These are phyloP conservation scores for Citrus inodora DNA, from an alignment of 345 rosid species.

Conservation along the genomic window DNA sequence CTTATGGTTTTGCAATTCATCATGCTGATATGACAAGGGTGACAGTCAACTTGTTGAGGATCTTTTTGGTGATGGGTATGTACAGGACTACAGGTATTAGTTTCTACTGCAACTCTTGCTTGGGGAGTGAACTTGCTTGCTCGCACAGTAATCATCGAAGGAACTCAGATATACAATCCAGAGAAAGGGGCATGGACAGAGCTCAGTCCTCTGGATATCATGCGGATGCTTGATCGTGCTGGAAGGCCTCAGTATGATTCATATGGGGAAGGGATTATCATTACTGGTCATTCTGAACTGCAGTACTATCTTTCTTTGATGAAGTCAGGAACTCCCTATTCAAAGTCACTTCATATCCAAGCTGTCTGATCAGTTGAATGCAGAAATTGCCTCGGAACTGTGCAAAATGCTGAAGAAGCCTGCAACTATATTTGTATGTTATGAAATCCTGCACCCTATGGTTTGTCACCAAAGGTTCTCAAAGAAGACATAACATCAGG, in stretches of 20 bases:
- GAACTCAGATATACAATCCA: constrained; percentile 92
- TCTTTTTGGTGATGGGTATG: constrained; percentile 68
- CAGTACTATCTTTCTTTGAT: constrained; percentile 87
- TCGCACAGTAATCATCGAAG: constrained; percentile 86
- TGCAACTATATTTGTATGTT: constrained; percentile 87
- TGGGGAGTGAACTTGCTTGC: constrained; percentile 99
- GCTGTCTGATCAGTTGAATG: constrained; percentile 97
- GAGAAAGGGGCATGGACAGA: constrained; percentile 99
- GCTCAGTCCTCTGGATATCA: constrained; percentile 89
- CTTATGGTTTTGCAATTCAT: constrained; percentile 90
- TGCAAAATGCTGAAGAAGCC: constrained; percentile 95
- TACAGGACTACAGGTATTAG: constrained; percentile 89
- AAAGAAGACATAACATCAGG: constrained; percentile 62
- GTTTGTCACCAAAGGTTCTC: constrained; percentile 77
- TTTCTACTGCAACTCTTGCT: constrained; percentile 96
- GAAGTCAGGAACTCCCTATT: constrained; percentile 94
- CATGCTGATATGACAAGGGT: constrained; percentile 90
- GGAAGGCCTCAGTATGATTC: constrained; percentile 96
- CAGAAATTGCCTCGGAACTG: constrained; percentile 91
- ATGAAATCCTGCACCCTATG: constrained; percentile 84
- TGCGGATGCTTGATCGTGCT: constrained; percentile 99
- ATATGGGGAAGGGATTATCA: constrained; percentile 90
- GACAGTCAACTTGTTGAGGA: constrained; percentile 87
- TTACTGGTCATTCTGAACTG: constrained; percentile 87
- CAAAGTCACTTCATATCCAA: constrained; percentile 94